Base-by-base conservation (phyloP, 495 filamentous ascomycete species). In the Penicillium odoratum region DNA sequence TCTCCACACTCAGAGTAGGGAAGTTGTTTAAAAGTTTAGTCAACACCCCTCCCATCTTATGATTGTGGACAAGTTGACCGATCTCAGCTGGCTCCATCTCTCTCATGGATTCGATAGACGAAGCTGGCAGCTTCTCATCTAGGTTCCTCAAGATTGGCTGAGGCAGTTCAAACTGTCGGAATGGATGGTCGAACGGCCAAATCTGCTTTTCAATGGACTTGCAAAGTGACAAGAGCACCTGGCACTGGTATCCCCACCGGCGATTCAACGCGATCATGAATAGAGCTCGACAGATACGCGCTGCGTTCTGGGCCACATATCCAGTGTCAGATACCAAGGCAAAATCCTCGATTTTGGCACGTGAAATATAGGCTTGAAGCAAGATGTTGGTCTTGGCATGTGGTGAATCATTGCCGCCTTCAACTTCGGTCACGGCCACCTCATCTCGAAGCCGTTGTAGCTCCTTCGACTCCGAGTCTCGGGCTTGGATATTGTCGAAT, bases 181-280 rank as follows among this genome's bases (percentile, higher is more conserved):
- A 87, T 2, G 95, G 95, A 67, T 98, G 94, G 64, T 97, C 88
- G 64, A 89, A 96, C 0, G 91, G 84, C 94, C 94, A 99, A 10
- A 96, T 81, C 33, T 90, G 88, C 72, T 90, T 95, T 74, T 99
- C 94, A 60, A 99, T 96, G 2, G 93, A 95, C 72, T 97, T 96
- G 73, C 93, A 93, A 53, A 99, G 75, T 6, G 89, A 91, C 48
- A 97, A 70, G 42, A 99, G 74, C 8, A 98, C 90, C 21, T 93
- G 80, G 63, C 94, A 98, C 67, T 98, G 91, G 61, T 94, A 85
- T 7, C 94, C 94, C 94, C 94, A 99, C 55, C 89, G 81, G 38
- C 95, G 79, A 65, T 97, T 97, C 49, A 99, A 74, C 3, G 94
- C 93, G 62, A 98, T 96, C 90, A 97, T 95, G 73, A 99, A 99